Evolutionary conservation across 495 filamentous ascomycete genomes (phyloP).

Genomic region (Hypoxylon intermedium): DNA sequence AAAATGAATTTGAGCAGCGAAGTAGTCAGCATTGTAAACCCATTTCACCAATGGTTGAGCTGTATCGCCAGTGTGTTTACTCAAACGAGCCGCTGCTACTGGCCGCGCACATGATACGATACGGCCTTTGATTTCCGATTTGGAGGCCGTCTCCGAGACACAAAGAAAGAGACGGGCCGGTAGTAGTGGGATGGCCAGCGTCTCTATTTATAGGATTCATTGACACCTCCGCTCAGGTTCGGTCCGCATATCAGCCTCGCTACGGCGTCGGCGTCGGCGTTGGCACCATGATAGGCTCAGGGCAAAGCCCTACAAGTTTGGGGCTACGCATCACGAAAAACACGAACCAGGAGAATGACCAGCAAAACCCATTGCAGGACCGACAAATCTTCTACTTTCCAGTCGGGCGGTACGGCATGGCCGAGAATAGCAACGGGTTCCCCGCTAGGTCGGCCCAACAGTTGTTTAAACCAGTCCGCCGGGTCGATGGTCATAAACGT

Average conservation of each 20-base stretch:
- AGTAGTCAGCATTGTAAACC: no score
- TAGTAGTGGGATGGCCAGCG: neutral
- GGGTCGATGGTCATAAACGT: conserved; percentile 5
- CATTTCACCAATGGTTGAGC: neutral
- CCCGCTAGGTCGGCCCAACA: conserved; percentile 14
- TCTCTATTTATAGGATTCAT: neutral
- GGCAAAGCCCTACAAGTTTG: neutral
- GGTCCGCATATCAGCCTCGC: neutral
- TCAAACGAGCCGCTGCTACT: neutral
- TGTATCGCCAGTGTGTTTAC: neutral
- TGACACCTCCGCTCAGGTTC: neutral
- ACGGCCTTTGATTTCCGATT: neutral
- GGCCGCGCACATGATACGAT: neutral
- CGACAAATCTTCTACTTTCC: conserved; percentile 1
- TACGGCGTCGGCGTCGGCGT: neutral
- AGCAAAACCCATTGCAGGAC: conserved; percentile 3
- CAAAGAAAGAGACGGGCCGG: neutral
- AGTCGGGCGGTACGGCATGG: conserved; percentile 18
- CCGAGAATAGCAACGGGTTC: conserved; percentile 16
- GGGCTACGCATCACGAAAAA: neutral
- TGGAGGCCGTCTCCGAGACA: neutral
- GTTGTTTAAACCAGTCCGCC: neutral
- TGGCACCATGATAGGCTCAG: neutral
- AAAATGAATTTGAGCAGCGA: no score
- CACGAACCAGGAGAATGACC: conserved; percentile 11